phyloP scores from a whole-genome alignment of 148 eudicot species.

The Agrostemma githago region DNA sequence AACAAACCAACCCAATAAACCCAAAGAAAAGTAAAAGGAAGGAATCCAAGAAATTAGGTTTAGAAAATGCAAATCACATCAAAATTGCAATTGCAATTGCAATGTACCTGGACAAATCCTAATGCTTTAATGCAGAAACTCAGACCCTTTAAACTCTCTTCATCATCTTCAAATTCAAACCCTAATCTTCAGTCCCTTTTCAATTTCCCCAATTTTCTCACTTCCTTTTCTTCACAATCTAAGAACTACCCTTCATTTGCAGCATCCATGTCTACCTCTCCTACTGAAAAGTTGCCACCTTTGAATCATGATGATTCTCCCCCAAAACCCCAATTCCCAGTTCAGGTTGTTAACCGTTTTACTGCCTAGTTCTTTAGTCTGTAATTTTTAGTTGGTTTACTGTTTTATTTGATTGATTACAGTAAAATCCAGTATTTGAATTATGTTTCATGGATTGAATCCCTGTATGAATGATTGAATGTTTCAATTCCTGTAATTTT shows the following conservation, averaged over 20 bases:
- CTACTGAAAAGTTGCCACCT: constrained; percentile 23
- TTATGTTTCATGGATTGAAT: not conserved
- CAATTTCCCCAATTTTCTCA: not conserved
- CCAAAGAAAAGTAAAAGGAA: not conserved
- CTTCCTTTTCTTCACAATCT: not conserved
- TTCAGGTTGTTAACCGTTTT: constrained; percentile 33
- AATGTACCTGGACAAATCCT: constrained; percentile 34
- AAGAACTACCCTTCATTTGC: constrained; percentile 22
- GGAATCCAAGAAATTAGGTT: not conserved
- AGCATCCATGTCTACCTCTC: constrained; percentile 31
- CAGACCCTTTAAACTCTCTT: not conserved
- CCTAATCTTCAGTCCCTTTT: constrained; percentile 9
- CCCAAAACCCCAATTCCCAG: constrained; percentile 31
- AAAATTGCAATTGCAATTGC: not conserved
- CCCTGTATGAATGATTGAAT: not conserved
- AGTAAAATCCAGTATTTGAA: not conserved
- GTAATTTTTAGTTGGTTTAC: not conserved
- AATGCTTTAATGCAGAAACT: constrained; percentile 25
- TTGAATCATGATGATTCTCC: constrained; percentile 18
- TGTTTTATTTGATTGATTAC: not conserved
- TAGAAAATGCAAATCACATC: constrained; percentile 13
- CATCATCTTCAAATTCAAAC: not conserved
- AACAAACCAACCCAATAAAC: not conserved
- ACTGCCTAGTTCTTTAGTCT: not conserved
- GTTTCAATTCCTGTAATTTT: too few species aligned